phyloP scores from a whole-genome alignment of 2,329 filamentous ascomycete species.

The Sporothrix variecibatus region DNA sequence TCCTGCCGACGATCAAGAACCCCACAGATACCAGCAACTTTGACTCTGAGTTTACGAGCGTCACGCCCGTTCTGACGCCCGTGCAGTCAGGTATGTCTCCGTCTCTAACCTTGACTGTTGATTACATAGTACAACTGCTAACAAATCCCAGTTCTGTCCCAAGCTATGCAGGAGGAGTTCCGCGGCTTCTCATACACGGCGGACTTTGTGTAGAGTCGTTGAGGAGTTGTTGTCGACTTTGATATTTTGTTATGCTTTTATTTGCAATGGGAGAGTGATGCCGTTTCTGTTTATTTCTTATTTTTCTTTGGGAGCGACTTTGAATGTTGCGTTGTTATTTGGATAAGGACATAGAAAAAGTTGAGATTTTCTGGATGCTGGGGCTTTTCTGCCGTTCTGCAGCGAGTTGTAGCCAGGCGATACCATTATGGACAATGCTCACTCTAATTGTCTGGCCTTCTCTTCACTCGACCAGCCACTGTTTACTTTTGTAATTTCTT shows the following conservation, averaged over 20 bases:
- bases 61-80: slow-evolving; percentile 93
- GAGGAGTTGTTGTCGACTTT: neutral
- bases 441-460: neutral
- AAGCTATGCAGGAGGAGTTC: slow-evolving; percentile 99
- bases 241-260: neutral
- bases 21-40: slow-evolving; percentile 99
- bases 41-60: slow-evolving; percentile 96
- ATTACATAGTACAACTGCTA: neutral
- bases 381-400: neutral
- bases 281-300: neutral
- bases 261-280: neutral
- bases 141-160: slow-evolving; percentile 79
- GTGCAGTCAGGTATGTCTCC: slow-evolving; percentile 81
- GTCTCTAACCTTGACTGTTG: slow-evolving; percentile 40
- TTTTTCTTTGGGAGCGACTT: neutral
- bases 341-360: slow-evolving; percentile 19
- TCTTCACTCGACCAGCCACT: neutral
- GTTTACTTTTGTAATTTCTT: neutral
- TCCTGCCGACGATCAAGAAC: slow-evolving; percentile 85
- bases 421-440: neutral
- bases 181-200: slow-evolving; percentile 96
- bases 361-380: neutral
- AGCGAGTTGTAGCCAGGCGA: neutral
- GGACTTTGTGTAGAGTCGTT: slow-evolving; percentile 68
- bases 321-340: neutral